Evolutionary conservation across 2,329 filamentous ascomycete genomes (phyloP), one percentile per base, ranked within the genome.

Genomic region (Scedosporium apiospermum): DNA sequence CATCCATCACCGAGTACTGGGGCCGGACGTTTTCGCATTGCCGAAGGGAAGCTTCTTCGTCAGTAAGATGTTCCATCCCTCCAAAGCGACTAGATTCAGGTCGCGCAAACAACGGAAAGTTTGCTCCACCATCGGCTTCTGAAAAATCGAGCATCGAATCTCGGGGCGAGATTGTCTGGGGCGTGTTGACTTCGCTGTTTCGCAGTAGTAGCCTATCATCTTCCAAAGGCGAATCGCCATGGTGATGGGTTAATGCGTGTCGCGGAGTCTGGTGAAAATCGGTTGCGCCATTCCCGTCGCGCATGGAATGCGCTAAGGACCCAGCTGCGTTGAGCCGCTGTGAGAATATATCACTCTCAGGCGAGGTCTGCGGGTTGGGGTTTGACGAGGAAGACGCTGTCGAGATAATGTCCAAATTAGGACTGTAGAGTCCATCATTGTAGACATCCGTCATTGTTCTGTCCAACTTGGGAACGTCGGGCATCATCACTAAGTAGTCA

Each of bases 91-190:
- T 76, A 57, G 78, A 72, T 51, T 84, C 79, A 62, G 83, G 79
- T 1, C 83, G 79, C 3, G 89, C 84, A 71, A 96, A 96, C 21
- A 96, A 77, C 12, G 90, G 86, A 68, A 89, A 85, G 64, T 85
- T 85, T 4, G 83, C 76, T 58, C 88, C 88, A 18, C 88, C 86
- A 2, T 93, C 89, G 0, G 80, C 75, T 46, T 95, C 91, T 65
- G 88, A 84, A 71, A 93, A 96, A 64, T 97, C 93, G 59, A 97
- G 77, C 64, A 96, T 76, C 1, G 93, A 90, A 69, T 98, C 93
- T 76, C 96, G 96, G 26, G 93, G 95, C 1, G 93, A 98, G 57
- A 99, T 96, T 0, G 93, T 96, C 74, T 91, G 90, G n/a, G 88
- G 81, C 0, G 81, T 82, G 5, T 80, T 73, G 1, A 79, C 34